A percentile compares a stretch with the other conserved stretches of the same genome.
Evolutionary conservation across 2,329 filamentous ascomycete genomes (phyloP).

Genomic region (Aurifilum marmelostoma): DNA sequence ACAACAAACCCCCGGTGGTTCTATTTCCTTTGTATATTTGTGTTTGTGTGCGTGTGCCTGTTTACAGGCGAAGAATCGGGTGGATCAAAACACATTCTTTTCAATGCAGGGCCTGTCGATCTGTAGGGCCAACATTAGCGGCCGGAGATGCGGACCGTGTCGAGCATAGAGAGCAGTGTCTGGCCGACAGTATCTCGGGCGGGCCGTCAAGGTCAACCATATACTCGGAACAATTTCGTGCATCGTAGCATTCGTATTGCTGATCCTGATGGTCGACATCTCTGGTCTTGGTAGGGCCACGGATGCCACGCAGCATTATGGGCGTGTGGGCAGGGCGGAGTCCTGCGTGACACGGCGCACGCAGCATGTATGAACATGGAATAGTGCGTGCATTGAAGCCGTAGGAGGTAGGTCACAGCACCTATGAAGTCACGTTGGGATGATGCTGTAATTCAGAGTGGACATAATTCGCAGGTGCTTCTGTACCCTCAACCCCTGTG

Average conservation of each 20-base stretch:
- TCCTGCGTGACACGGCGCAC: not conserved
- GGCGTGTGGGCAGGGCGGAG: not conserved
- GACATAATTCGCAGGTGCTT: not conserved
- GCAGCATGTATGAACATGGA: not conserved
- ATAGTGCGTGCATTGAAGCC: not conserved
- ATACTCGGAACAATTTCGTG: not conserved
- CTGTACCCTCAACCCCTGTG: not conserved
- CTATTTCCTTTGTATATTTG: no score
- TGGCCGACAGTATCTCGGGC: not conserved
- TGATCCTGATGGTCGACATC: not conserved
- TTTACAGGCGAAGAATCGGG: not conserved
- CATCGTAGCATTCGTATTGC: not conserved
- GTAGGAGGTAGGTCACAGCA: not conserved
- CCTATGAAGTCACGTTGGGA: not conserved
- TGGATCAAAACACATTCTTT: not conserved
- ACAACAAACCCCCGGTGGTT: no score
- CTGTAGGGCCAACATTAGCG: not conserved
- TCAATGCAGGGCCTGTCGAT: not conserved
- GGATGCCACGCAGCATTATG: not conserved
- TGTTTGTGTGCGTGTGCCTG: not conserved
- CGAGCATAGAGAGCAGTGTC: constrained; percentile 1
- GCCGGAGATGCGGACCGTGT: constrained; percentile 1
- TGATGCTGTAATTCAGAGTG: not conserved
- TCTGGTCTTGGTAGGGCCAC: not conserved
- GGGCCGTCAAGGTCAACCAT: not conserved